Conservation (phyloP, 2,329 filamentous ascomycete genomes). For the Plenodomus lindquistii region DNA sequence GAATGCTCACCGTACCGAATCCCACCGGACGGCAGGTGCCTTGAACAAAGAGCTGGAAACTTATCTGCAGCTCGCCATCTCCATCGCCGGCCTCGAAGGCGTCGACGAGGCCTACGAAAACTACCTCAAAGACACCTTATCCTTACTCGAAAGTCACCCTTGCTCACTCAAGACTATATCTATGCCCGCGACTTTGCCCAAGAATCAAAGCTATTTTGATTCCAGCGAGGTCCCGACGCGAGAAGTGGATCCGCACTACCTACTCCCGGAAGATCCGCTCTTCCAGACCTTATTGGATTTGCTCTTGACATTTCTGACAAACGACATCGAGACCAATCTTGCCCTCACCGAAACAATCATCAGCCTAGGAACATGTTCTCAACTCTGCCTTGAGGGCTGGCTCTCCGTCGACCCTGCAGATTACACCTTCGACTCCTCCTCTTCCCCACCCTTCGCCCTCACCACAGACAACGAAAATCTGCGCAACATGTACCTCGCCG, state of each 20-base stretch:
- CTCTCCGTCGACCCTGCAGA: conserved; percentile 69
- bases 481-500: conserved; percentile 41
- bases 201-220: conserved; percentile 55
- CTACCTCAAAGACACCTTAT: conserved; percentile 71
- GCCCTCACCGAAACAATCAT: conserved; percentile 83
- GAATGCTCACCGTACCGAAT: conserved; percentile 57
- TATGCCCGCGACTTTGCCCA: conserved; percentile 62
- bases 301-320: conserved; percentile 81
- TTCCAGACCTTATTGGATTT: conserved; percentile 59
- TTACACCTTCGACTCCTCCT: conserved; percentile 31
- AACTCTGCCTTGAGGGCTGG: conserved; percentile 89
- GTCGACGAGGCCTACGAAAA: conserved; percentile 74
- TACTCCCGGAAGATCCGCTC: conserved; percentile 66
- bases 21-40: conserved; percentile 70
- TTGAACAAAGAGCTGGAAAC: conserved; percentile 76
- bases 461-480: conserved; percentile 28
- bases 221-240: conserved; percentile 55
- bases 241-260: conserved; percentile 62
- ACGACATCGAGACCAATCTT: conserved; percentile 88
- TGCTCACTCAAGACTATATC: conserved; percentile 72
- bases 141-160: conserved; percentile 70
- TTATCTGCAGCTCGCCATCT: conserved; percentile 69
- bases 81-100: conserved; percentile 69
- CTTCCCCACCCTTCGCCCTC: not conserved
- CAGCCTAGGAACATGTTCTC: conserved; percentile 80